phyloP scores from a whole-genome alignment of 2,329 filamentous ascomycete species.

The Aspergillus fructus region DNA sequence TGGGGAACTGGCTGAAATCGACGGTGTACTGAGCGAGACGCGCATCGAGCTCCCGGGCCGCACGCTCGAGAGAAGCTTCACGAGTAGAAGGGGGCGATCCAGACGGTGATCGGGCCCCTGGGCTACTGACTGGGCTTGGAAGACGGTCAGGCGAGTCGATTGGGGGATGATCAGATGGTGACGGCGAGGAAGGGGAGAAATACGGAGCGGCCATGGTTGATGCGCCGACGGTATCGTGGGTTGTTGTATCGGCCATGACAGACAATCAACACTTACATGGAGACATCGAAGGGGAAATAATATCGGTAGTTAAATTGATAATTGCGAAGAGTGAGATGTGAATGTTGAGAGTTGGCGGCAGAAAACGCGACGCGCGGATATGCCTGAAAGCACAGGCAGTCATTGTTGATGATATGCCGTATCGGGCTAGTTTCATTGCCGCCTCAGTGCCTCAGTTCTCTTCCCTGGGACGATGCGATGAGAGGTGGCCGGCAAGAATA shows the following conservation, averaged over 20 bases:
- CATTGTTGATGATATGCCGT: slow-evolving; percentile 7
- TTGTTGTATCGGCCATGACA: slow-evolving; percentile 39
- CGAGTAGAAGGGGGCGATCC: slow-evolving; percentile 18
- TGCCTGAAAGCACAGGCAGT: slow-evolving; percentile 6
- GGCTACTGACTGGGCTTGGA: slow-evolving; percentile 21
- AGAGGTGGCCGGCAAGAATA: background rate
- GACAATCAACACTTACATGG: slow-evolving; percentile 5
- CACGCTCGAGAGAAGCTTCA: slow-evolving; percentile 25
- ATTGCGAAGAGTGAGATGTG: background rate
- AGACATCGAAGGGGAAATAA: background rate
- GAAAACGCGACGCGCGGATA: slow-evolving; percentile 8
- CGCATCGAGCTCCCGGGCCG: slow-evolving; percentile 36
- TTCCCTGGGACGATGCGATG: background rate
- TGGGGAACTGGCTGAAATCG: slow-evolving; percentile 39
- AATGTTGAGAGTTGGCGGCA: background rate
- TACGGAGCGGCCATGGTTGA: slow-evolving; percentile 39
- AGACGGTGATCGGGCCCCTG: slow-evolving; percentile 13
- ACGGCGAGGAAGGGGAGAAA: slow-evolving; percentile 39
- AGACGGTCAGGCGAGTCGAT: slow-evolving; percentile 22
- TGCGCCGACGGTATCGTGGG: slow-evolving; percentile 44
- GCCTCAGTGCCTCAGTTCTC: background rate
- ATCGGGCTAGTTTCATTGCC: slow-evolving; percentile 1
- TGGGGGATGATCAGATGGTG: slow-evolving; percentile 19
- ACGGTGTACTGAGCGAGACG: slow-evolving; percentile 42
- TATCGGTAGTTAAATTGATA: background rate